Evolutionary conservation across 179 eudicot species (phyloP), one percentile per base, ranked within the genome.

Genomic region (Drosera spatulata): DNA sequence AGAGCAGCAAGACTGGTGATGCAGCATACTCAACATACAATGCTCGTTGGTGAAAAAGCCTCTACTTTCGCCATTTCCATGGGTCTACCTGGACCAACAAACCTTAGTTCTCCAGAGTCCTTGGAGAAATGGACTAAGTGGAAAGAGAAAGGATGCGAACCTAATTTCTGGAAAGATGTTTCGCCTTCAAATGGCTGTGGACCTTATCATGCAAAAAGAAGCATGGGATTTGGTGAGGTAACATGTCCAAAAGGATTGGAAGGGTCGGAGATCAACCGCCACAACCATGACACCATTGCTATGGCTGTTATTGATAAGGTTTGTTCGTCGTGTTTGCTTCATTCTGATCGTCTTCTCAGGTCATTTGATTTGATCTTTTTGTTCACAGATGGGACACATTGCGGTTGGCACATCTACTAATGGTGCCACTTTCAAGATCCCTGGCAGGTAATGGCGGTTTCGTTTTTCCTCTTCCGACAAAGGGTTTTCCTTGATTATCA

Each of bases 371-470:
- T 53, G 54, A 11, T 59, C n/a, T 57, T 13, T 61, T 13, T 68
- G 45, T 69, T 44, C 43, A 50, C 63, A 91, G 97, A 79, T 66
- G 77, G 97, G 96, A 71, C 84, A 77, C 68, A 69, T 91, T 62
- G 97, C 97, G 68, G 95, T 77, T 59, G 97, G 97, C 57, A 91
- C 97, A 49, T 91, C 97, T 42, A 91, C 96, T n/a, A 91, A 91
- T 79, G 97, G 97, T 54, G 97, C 97, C 66, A 85, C 88, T 50
- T 88, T 80, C 69, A 91, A 91, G 77, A 82, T 91, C 66, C 97
- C 96, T 48, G 97, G 97, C 79, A 88, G 97, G 97, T 88, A 77
- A 48, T 50, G 38, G 10, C 8, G n/a, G 12, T 11, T 4, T 50
- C 5, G 2, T 50, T 8, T 15, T 45, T 10, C 4, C 13, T 50